Percentiles rank a stretch among this genome's conserved stretches.
phyloP scores from a whole-genome alignment of 805 yeast genomes.

The Starmerella apicola region DNA sequence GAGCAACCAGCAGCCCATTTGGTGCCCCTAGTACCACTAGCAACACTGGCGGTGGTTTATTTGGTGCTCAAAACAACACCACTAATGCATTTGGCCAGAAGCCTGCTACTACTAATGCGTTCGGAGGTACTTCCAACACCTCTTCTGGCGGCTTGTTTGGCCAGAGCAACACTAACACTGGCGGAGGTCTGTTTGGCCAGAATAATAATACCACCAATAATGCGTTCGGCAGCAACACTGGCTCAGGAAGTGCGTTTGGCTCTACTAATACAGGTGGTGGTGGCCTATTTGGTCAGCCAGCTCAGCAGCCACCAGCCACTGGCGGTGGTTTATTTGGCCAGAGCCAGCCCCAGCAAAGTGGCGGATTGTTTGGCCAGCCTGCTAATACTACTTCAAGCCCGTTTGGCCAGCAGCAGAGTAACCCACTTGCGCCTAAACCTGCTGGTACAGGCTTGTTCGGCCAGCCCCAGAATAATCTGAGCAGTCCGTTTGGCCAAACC shows the following conservation, averaged over 20 bases:
- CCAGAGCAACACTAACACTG: slow-evolving; percentile 14
- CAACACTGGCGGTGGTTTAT: slow-evolving; percentile 23
- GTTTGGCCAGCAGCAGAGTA: too few species aligned
- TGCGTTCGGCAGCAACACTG: too few species aligned
- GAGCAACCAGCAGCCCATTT: slow-evolving; percentile 23
- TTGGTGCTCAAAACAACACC: slow-evolving; percentile 18
- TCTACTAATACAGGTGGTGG: too few species aligned
- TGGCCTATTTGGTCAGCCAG: slow-evolving; percentile 18
- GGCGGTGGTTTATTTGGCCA: slow-evolving; percentile 26
- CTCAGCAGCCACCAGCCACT: slow-evolving; percentile 12
- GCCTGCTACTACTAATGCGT: not conserved
- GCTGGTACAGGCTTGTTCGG: slow-evolving; percentile 5
- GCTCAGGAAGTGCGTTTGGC: slow-evolving; percentile 6
- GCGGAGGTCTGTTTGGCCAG: slow-evolving; percentile 24
- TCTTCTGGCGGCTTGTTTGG: slow-evolving; percentile 1
- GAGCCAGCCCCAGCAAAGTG: slow-evolving; percentile 7
- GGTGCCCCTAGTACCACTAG: slow-evolving; percentile 20
- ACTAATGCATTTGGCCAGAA: slow-evolving; percentile 21
- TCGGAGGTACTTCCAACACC: not conserved
- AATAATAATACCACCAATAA: slow-evolving; percentile 14
- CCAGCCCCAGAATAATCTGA: slow-evolving; percentile 4
- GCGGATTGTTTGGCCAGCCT: not conserved
- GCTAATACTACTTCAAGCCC: not conserved
- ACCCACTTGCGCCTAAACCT: too few species aligned
- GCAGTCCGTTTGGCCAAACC: slow-evolving; percentile 13